These are phyloP conservation scores for Pichia sp. DNA, from an alignment of 1,139 yeast species.

Conservation along the genomic window DNA sequence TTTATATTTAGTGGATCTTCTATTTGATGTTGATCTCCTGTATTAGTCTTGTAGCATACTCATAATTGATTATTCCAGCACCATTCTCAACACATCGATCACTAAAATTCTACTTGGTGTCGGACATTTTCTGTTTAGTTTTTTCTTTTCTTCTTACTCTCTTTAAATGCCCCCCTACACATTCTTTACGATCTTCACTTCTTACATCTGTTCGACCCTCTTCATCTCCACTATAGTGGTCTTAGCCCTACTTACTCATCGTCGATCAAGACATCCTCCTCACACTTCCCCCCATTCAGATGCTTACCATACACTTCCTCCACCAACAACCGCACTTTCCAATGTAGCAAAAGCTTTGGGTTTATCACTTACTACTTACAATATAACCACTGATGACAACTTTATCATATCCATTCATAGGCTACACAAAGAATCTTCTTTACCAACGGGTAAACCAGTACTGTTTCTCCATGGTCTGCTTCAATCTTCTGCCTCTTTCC, in stretches of 20 bases:
- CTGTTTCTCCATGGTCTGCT: constrained; percentile 78
- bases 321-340: not conserved
- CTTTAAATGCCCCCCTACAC: not conserved
- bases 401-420: constrained; percentile 61
- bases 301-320: not conserved
- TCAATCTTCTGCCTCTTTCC: constrained; percentile 79
- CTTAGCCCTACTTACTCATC: not conserved
- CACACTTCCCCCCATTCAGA: not conserved
- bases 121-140: no score
- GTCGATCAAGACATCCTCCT: not conserved
- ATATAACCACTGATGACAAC: constrained; percentile 73
- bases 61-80: no score
- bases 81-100: no score
- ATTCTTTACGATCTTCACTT: not conserved
- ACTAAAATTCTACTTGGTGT: no score
- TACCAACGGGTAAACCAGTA: constrained; percentile 40
- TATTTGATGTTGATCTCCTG: no score
- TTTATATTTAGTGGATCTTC: no score
- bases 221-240: not conserved
- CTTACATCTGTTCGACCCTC: not conserved
- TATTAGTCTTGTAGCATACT: no score
- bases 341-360: constrained; percentile 26
- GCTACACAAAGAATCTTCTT: constrained; percentile 32
- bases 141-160: not conserved
- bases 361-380: constrained; percentile 51